Base-by-base conservation (phyloP, 768 basidiomycete genomes). In the Terana coerulea region DNA sequence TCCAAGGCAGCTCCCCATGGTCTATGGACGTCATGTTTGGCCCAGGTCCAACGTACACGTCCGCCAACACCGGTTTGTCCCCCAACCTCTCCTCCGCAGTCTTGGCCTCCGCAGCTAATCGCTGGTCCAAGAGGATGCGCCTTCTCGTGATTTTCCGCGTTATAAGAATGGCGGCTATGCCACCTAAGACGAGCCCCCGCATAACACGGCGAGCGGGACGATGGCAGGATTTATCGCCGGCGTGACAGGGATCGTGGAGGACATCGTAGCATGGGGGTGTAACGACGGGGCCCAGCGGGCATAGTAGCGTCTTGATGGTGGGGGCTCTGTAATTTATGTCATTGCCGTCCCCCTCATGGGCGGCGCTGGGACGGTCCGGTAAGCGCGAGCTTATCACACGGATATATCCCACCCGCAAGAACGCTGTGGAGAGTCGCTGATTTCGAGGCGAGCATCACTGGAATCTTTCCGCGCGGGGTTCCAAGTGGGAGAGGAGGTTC, bases 121-220 rank as follows among this genome's bases (percentile, higher is more conserved):
- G 48, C 34, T 43, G 35, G 15, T 49, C 29, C 7, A 42, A 48
- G 31, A 29, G 39, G 30, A 49, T 29, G 11, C 53, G 47, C 29
- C 24, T 22, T 4, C 47, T 5, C 11, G 53, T 40, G 40, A 54
- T 49, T 41, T 43, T 40, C 25, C 53, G 47, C n/a, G 53, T 54
- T 24, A 54, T 28, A 35, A 21, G 21, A 3, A 54, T 22, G 3
- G 47, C 47, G 31, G 53, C 47, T 8, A 54, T 31, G 24, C 53
- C 53, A 30, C 53, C 53, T 40, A 50, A 3, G 35, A 54, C 19
- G 44, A 54, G 47, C 47, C 47, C 1, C 33, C 35, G 53, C 53
- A 49, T 17, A 54, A 48, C 36, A 54, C 47, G 30, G 48, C 47
- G 48, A 54, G 53, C 1, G 53, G 53, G 34, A 54, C 50, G 31